phyloP scores from a whole-genome alignment of 2,329 filamentous ascomycete species.

The Venturia oleaginea region DNA sequence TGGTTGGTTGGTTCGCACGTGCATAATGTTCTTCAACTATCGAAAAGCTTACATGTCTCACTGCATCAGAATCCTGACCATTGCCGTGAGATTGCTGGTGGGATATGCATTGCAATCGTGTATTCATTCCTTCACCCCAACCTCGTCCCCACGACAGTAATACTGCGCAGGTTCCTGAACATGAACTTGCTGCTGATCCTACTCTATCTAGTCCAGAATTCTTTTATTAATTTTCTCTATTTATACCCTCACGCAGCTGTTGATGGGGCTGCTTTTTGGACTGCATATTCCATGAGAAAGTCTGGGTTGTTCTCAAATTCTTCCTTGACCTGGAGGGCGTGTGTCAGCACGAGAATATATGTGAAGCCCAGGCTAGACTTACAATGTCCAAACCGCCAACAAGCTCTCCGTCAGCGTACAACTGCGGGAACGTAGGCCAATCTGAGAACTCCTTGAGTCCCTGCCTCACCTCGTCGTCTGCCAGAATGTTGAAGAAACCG shows the following conservation, averaged over 20 bases:
- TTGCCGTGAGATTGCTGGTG: neutral
- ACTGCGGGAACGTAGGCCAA: constrained; percentile 94
- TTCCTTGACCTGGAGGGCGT: constrained; percentile 68
- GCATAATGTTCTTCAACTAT: neutral
- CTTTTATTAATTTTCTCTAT: neutral
- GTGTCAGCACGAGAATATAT: neutral
- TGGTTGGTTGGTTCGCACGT: neutral
- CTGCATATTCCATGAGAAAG: constrained; percentile 67
- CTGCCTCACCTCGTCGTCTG: constrained; percentile 93
- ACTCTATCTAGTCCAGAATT: neutral
- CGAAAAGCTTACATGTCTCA: neutral
- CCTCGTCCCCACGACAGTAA: neutral
- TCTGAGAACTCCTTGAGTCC: constrained; percentile 96
- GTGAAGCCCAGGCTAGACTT: constrained; percentile 33
- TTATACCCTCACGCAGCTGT: constrained; percentile 2
- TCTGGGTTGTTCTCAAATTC: constrained; percentile 76
- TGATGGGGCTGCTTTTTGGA: constrained; percentile 19
- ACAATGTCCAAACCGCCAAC: constrained; percentile 95
- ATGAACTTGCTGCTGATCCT: neutral
- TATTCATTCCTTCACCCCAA: neutral
- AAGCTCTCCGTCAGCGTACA: constrained; percentile 85
- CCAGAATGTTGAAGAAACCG: constrained; percentile 97
- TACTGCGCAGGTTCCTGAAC: neutral
- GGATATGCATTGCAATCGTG: neutral
- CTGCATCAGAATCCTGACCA: neutral